These are phyloP conservation scores for Fraxinus sp. DNA, from an alignment of 305 asterid genomes.

Conservation along the genomic window DNA sequence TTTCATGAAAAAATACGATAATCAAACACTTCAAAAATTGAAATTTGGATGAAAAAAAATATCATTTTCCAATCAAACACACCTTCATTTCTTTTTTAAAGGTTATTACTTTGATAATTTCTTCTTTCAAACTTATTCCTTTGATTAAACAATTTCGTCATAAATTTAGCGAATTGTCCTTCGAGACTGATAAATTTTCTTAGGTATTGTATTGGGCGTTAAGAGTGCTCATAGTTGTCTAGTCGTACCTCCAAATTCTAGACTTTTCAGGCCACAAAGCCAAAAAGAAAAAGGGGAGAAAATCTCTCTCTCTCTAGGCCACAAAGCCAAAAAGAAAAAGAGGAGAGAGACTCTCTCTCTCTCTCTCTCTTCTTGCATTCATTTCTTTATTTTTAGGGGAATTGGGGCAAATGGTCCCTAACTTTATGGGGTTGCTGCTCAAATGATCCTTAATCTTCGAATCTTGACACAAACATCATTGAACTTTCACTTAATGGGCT, in stretches of 20 bases:
- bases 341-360: too few species aligned
- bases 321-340: neutral
- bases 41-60: too few species aligned
- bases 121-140: neutral
- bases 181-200: neutral
- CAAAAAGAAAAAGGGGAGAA: neutral
- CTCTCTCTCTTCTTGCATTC: neutral
- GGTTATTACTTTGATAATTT: too few species aligned
- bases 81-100: too few species aligned
- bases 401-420: neutral
- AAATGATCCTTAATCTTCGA: neutral
- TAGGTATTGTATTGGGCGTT: neutral
- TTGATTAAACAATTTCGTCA: neutral
- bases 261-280: neutral
- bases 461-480: neutral
- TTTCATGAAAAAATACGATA: too few species aligned
- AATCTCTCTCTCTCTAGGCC: neutral
- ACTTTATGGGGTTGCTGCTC: neutral
- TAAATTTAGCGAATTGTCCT: neutral
- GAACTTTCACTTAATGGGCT: neutral
- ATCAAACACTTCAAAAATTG: too few species aligned
- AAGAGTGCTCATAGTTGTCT: neutral
- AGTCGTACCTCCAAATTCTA: neutral
- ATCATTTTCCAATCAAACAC: too few species aligned
- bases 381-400: neutral